phyloP scores from a whole-genome alignment of 75 land plant genomes.

The Isoetes taiwanensis region DNA sequence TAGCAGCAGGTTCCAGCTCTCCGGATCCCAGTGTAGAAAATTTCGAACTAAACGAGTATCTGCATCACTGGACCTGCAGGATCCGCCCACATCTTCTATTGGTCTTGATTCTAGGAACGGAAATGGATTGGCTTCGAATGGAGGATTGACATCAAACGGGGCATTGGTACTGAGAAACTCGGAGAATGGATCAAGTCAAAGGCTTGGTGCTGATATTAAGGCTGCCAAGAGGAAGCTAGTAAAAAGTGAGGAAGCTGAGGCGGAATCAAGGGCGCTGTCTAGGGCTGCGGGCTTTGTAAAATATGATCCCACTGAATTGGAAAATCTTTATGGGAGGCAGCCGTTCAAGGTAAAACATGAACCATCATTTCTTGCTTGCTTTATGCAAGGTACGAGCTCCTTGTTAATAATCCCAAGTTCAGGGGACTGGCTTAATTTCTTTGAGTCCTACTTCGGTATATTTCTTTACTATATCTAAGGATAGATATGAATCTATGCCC shows the following conservation, averaged over 20 bases:
- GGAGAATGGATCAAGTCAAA: no score
- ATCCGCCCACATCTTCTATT: no score
- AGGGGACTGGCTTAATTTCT: not conserved
- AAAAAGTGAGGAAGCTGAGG: conserved; percentile 61
- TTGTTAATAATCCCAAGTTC: not conserved
- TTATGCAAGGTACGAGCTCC: not conserved
- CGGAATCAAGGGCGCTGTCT: conserved; percentile 66
- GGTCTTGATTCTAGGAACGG: no score
- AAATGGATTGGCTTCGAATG: no score
- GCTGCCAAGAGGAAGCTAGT: no score
- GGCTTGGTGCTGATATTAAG: no score
- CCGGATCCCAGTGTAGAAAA: no score
- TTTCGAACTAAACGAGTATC: no score
- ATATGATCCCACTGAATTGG: conserved; percentile 54
- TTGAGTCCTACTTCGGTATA: not conserved
- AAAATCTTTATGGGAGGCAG: conserved; percentile 39
- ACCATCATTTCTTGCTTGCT: not conserved
- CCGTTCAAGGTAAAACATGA: conserved; percentile 51
- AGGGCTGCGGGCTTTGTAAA: conserved; percentile 57
- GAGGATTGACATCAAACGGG: no score
- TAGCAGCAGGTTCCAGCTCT: no score
- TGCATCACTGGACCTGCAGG: no score
- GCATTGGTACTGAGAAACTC: no score
- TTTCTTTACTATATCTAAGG: not conserved
- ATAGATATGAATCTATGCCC: not conserved